Evolutionary conservation across 495 filamentous ascomycete species (phyloP), one percentile per base, ranked within the genome.

Genomic region (Trichoderma erinaceum): DNA sequence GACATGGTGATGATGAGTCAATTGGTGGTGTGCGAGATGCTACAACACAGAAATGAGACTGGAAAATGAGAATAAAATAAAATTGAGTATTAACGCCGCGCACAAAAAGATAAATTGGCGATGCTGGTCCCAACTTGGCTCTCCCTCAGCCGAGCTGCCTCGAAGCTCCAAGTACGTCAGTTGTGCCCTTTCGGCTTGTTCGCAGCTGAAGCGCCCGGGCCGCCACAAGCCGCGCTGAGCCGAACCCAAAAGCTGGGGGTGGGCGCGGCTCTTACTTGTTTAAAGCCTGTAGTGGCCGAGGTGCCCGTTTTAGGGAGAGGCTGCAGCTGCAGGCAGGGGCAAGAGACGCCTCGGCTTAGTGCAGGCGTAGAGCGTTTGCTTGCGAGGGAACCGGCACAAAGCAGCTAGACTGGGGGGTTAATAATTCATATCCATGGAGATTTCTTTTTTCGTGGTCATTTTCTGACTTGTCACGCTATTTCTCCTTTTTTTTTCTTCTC

Each of bases 211-310:
- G 63, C 35, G 0, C n/a, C 71, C 48, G 72, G 75, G 70, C 75
- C 79, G 75, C 69, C n/a, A 71, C 44, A 75, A 77, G 71, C 76
- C 75, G 79, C 66, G 15, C 38, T 6, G 69, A 75, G 73, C 76
- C 76, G 78, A 68, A 48, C 1, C 29, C 41, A 41, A 23, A 15
- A 23, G 32, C 58, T 16, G 44, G 44, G 44, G 44, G 29, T 29
- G 29, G 13, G 13, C 44, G 44, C 13, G 44, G 15, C 44, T 15
- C n/a, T 29, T 29, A 1, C 1, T 4, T 29, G 29, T 4, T 4
- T n/a, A 48, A 15, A 15, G 13, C n/a, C 44, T n/a, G 15, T n/a
- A 48, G n/a, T 15, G 44, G 65, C 43, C 43, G 56, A 69, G 25
- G 35, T 38, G 32, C 64, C 64, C 64, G 29, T 29, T 29, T 29